Percentiles rank a stretch among this genome's conserved stretches.
These are phyloP conservation scores for Pseudofabraea citricarpa DNA, from an alignment of 2,329 filamentous ascomycete genomes.

Conservation along the genomic window DNA sequence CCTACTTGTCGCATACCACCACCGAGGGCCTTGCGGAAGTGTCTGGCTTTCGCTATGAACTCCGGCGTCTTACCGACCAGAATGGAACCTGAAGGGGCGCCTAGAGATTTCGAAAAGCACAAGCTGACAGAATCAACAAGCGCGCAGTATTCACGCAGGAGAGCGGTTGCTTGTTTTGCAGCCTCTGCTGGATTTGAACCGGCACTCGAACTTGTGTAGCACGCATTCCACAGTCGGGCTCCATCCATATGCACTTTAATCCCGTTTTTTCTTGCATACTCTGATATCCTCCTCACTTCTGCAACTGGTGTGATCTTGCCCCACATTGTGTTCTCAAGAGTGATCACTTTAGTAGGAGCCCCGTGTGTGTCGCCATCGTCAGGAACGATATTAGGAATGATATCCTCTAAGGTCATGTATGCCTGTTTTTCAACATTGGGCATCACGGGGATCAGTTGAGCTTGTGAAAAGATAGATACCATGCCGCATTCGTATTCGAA, in stretches of 20 bases:
- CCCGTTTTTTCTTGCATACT: conserved; percentile 56
- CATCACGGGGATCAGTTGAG: background rate
- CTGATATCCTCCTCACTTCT: conserved; percentile 62
- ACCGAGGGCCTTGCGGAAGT: conserved; percentile 72
- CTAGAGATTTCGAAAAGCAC: conserved; percentile 75
- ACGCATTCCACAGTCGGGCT: conserved; percentile 73
- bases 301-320: conserved; percentile 69
- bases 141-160: background rate
- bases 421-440: background rate
- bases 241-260: conserved; percentile 72
- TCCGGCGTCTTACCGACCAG: conserved; percentile 45
- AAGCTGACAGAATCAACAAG: conserved; percentile 63
- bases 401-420: background rate
- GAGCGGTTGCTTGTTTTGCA: too few relatives aligned
- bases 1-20: conserved; percentile 72
- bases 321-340: background rate
- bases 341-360: background rate
- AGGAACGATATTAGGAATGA: background rate
- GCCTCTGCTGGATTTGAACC: too few relatives aligned
- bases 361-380: background rate
- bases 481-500: conserved; percentile 49
- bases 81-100: conserved; percentile 71
- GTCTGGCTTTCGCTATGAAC: background rate
- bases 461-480: background rate
- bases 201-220: conserved; percentile 23